phyloP scores from a whole-genome alignment of 2,329 filamentous ascomycete species.

The Ophiostoma angusticollis region DNA sequence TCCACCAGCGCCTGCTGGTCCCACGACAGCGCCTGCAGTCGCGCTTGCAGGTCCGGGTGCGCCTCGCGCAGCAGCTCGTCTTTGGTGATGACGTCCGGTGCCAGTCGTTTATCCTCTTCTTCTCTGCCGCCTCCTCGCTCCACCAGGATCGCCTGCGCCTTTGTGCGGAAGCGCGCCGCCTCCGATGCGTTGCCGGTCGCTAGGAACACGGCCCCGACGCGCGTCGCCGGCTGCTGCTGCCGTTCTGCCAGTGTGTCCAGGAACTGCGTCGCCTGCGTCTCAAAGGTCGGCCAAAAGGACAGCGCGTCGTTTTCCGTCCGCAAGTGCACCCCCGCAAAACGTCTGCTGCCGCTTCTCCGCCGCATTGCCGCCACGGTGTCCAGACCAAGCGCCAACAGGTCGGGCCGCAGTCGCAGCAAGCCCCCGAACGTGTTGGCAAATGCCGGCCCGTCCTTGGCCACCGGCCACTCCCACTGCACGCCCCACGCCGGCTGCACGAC shows the following conservation, averaged over 20 bases:
- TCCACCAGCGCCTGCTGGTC: slow-evolving; percentile 33
- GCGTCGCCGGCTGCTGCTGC: no score
- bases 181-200: slow-evolving; percentile 33
- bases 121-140: no score
- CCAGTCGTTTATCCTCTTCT: slow-evolving; percentile 16
- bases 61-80: slow-evolving; percentile 22
- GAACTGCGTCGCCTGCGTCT: slow-evolving; percentile 28
- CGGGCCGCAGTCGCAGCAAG: slow-evolving; percentile 28
- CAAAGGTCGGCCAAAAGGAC: slow-evolving; percentile 31
- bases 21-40: slow-evolving; percentile 27
- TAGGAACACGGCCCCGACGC: slow-evolving; percentile 29
- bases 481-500: slow-evolving; percentile 31
- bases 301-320: slow-evolving; percentile 35
- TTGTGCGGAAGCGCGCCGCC: slow-evolving; percentile 26
- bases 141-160: no score
- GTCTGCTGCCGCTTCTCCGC: slow-evolving; percentile 15
- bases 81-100: slow-evolving; percentile 22
- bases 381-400: slow-evolving; percentile 29
- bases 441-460: slow-evolving; percentile 33
- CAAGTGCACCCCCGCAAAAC: slow-evolving; percentile 32
- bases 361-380: slow-evolving; percentile 24
- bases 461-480: slow-evolving; percentile 33
- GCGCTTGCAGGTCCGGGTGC: slow-evolving; percentile 18
- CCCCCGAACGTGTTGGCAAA: slow-evolving; percentile 31
- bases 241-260: slow-evolving; percentile 21